These are phyloP conservation scores for Acer campestre DNA, from an alignment of 345 rosid species.

Conservation along the genomic window DNA sequence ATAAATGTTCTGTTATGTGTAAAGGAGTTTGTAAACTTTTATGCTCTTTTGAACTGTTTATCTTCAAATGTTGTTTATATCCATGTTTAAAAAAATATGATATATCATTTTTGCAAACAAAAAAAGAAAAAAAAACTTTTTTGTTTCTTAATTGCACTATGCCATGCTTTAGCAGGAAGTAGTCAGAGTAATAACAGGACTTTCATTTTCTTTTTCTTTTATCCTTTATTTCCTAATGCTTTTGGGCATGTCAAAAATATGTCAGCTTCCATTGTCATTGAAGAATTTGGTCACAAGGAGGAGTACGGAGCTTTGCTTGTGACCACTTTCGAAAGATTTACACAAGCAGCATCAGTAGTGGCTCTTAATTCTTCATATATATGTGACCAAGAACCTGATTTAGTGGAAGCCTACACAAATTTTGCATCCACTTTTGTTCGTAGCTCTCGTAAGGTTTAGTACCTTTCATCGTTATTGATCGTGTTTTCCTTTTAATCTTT, in stretches of 20 bases:
- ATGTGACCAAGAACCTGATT: conserved; percentile 98
- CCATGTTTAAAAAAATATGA: neutral
- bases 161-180: too few relatives aligned
- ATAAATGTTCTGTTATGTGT: neutral
- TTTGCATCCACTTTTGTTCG: conserved; percentile 80
- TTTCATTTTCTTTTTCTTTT: neutral
- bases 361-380: conserved; percentile 86
- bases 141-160: neutral
- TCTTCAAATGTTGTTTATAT: neutral
- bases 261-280: conserved; percentile 85
- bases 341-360: conserved; percentile 78
- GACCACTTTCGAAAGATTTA: conserved; percentile 81
- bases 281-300: conserved; percentile 88
- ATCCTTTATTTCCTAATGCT: conserved; percentile 3
- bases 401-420: conserved; percentile 92
- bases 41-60: neutral
- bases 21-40: neutral
- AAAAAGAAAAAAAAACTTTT: neutral
- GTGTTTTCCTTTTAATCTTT: conserved; percentile 8
- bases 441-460: conserved; percentile 73
- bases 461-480: conserved; percentile 14
- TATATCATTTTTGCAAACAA: neutral
- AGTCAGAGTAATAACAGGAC: neutral
- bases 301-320: conserved; percentile 78
- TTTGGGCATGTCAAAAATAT: neutral